Base-by-base conservation (phyloP, 805 yeast genomes). In the Millerozyma acaciae region DNA sequence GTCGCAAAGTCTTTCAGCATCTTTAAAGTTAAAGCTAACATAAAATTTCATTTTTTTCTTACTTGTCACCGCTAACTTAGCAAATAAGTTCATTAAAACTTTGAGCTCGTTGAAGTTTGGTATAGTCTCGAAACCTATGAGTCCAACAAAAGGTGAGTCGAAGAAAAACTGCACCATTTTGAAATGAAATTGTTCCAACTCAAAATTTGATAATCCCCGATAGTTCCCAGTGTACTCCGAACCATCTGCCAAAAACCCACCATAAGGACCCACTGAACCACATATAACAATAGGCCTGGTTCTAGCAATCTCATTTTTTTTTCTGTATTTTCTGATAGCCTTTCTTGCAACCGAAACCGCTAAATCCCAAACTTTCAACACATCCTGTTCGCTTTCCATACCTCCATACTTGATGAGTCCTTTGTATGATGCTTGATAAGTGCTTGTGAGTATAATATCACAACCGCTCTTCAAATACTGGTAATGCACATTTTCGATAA, bases 191-290 rank as follows among this genome's bases (percentile, higher is more conserved):
- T 80, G 82, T 13, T 58, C 55, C 6, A 47, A 51, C 34, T 84
- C 46, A 28, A 62, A 62, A 7, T 53, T 50, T 2, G 58, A 49
- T 6, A 54, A 60, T 8, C 65, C 68, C 9, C 38, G 43, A 51
- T 83, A 84, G 32, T 77, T 67, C 2, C 94, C 94, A 3, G 80
- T 75, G 45, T 80, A 85, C 47, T 85, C 95, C 0, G 81, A 68
- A 1, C 88, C 87, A 41, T 76, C 68, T 18, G 81, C 76, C 22
- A 81, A 49, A 43, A 59, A 76, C 0, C 89, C 84, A 1, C 89
- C 94, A 51, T 75, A 85, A 0, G 95, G 86, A 0, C 95, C 95
- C 22, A 84, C 56, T 6, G 84, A 75, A 0, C 84, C 94, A 2
- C 75, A 75, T 4, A 79, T 65, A 28, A 36, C 46, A 6, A 50